A percentile compares a stretch with the other conserved stretches of the same genome.
Evolutionary conservation across 164 flowering plant species (phyloP).

Genomic region (Hamamelis virginiana): DNA sequence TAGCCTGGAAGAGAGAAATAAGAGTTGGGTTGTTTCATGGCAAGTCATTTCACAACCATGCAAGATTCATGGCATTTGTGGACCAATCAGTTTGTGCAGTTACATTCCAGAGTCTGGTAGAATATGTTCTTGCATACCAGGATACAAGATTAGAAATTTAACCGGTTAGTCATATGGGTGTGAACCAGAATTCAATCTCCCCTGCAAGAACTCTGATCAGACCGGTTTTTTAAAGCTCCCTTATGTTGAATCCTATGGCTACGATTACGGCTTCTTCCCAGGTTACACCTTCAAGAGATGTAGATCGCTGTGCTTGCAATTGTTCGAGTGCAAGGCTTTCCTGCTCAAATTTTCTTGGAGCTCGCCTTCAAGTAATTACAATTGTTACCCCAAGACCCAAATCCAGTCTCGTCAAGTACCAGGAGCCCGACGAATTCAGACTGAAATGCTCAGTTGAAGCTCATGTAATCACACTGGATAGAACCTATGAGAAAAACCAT

Average conservation of each 20-base stretch:
- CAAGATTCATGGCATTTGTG: conserved; percentile 26
- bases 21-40: conserved; percentile 25
- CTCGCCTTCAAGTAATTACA: background rate
- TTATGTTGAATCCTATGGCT: conserved; percentile 31
- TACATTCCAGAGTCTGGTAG: conserved; percentile 9
- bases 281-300: conserved; percentile 11
- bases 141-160: conserved; percentile 10
- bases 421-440: background rate
- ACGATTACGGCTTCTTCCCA: conserved; percentile 2
- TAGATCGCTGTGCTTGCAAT: background rate
- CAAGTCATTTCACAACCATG: conserved; percentile 19
- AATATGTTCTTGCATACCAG: conserved; percentile 26
- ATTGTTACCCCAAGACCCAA: conserved; percentile 22
- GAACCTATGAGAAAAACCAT: background rate
- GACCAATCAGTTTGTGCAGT: conserved; percentile 25
- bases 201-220: conserved; percentile 3
- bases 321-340: conserved; percentile 21
- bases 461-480: background rate
- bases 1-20: conserved; percentile 4
- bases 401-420: background rate
- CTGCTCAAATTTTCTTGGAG: background rate
- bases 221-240: conserved; percentile 7
- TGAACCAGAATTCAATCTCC: conserved; percentile 20
- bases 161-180: conserved; percentile 39
- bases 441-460: background rate